Percentiles rank a stretch among this genome's conserved stretches.
These are phyloP conservation scores for Cucumis hystrix DNA, from an alignment of 306 rosid species.

Conservation along the genomic window DNA sequence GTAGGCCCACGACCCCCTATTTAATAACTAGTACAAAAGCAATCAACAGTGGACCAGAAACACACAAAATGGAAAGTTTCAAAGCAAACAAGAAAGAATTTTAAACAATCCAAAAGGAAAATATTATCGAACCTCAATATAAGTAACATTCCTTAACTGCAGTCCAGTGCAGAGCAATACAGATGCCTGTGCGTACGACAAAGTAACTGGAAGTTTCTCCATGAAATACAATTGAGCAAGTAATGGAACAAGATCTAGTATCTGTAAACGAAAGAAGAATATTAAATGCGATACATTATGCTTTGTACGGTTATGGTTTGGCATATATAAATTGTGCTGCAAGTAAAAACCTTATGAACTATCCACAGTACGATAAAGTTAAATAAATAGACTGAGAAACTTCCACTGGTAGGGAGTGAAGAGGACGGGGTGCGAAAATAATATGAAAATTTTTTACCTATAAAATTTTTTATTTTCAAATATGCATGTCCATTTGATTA, in stretches of 20 bases:
- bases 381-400: background rate
- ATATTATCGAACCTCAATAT: conserved; percentile 50
- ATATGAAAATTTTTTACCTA: background rate
- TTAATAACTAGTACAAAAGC: background rate
- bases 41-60: background rate
- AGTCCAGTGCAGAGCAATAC: conserved; percentile 85
- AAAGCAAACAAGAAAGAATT: background rate
- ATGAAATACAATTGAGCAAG: conserved; percentile 55
- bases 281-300: background rate
- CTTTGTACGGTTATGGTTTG: background rate
- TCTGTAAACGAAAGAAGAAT: conserved; percentile 29
- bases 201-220: conserved; percentile 61
- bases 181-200: conserved; percentile 63
- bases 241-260: conserved; percentile 59
- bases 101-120: background rate
- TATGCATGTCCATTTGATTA: background rate
- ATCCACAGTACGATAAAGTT: background rate
- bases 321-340: background rate
- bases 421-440: background rate
- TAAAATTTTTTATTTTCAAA: background rate
- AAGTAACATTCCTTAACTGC: conserved; percentile 50
- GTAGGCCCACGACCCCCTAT: background rate
- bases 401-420: background rate
- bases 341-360: background rate
- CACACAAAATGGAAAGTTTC: background rate